Percentiles rank a stretch among this genome's conserved stretches.
Evolutionary conservation across 805 yeast genomes (phyloP).

Genomic region (Scheffersomyces amazonensis): DNA sequence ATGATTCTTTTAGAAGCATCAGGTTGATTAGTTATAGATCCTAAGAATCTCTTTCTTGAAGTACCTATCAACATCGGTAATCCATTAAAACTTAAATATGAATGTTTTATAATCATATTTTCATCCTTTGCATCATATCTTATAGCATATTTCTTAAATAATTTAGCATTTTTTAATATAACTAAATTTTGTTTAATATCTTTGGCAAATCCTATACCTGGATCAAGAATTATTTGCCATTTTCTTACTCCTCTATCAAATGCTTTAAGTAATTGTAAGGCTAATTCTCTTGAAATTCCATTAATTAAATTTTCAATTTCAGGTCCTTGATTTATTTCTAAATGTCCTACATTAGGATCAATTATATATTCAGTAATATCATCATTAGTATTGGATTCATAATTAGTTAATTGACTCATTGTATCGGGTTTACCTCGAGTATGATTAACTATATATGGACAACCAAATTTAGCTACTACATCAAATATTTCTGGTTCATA

Average conservation of each 20-base stretch:
- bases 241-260: conserved; percentile 61
- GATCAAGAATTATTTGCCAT: conserved; percentile 92
- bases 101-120: conserved; percentile 9
- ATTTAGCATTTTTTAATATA: conserved; percentile 50
- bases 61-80: conserved; percentile 81
- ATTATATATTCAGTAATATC: conserved; percentile 34
- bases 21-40: conserved; percentile 59
- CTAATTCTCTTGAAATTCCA: conserved; percentile 65
- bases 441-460: conserved; percentile 81
- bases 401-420: conserved; percentile 62
- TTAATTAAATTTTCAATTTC: conserved; percentile 41
- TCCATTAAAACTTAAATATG: conserved; percentile 44
- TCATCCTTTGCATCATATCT: conserved; percentile 12
- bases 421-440: conserved; percentile 77
- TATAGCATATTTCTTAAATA: conserved; percentile 48
- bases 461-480: conserved; percentile 66
- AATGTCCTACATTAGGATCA: conserved; percentile 23
- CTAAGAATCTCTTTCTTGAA: conserved; percentile 84
- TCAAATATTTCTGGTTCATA: conserved; percentile 64
- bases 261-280: conserved; percentile 54
- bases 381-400: conserved; percentile 39
- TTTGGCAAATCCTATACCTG: conserved; percentile 98
- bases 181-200: conserved; percentile 64
- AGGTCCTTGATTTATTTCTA: conserved; percentile 14
- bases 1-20: conserved; percentile 60